phyloP scores from a whole-genome alignment of 2,329 filamentous ascomycete genomes.

The Catunica adiposa region DNA sequence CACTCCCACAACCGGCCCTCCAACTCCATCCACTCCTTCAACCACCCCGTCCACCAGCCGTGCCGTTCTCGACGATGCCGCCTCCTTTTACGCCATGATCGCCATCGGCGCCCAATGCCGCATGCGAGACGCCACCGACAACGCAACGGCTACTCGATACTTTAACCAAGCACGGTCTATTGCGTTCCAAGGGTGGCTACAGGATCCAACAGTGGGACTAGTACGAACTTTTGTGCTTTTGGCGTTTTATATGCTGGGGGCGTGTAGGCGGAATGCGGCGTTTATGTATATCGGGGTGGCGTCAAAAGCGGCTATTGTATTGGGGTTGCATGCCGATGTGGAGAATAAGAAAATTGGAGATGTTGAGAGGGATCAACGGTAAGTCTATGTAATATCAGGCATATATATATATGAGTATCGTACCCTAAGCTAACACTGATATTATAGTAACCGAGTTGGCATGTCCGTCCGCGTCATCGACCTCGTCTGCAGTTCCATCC shows the following conservation, averaged over 20 bases:
- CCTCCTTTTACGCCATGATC: conserved; percentile 18
- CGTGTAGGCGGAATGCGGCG: conserved; percentile 37
- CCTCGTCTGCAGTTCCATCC: conserved; percentile 15
- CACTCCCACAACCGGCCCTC: neutral
- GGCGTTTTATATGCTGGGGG: conserved; percentile 40
- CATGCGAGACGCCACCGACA: conserved; percentile 18
- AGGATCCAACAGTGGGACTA: conserved; percentile 33
- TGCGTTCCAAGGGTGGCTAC: conserved; percentile 32
- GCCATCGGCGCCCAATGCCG: conserved; percentile 34
- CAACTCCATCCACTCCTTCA: neutral
- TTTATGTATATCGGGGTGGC: conserved; percentile 43
- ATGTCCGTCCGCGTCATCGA: conserved; percentile 15
- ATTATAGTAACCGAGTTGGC: conserved; percentile 16
- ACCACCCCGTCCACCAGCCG: neutral
- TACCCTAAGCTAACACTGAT: conserved; percentile 11
- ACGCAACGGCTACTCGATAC: conserved; percentile 16
- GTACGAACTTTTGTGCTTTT: conserved; percentile 34
- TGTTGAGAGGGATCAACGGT: conserved; percentile 12
- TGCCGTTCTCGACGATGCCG: conserved; percentile 13
- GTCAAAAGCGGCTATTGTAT: conserved; percentile 32
- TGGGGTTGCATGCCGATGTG: conserved; percentile 29
- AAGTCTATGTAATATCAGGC: neutral
- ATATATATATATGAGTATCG: neutral
- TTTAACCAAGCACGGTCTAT: conserved; percentile 30
- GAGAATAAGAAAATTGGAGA: conserved; percentile 14